phyloP scores from a whole-genome alignment of 2,329 filamentous ascomycete genomes.

The Phoma sp. region DNA sequence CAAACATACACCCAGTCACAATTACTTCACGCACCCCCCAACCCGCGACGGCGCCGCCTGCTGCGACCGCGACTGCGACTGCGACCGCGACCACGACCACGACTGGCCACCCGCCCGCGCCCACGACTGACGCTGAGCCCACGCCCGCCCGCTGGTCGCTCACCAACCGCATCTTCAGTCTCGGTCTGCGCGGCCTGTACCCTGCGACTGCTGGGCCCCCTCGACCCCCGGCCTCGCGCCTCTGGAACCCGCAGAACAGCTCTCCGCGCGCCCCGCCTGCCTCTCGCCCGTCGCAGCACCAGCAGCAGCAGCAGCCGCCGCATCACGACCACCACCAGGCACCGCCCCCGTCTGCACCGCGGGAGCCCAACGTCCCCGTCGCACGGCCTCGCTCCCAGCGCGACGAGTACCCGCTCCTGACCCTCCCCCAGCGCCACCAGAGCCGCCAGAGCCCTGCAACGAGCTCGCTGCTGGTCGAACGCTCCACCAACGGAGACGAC shows the following conservation, averaged over 20 bases:
- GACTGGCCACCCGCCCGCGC: background rate
- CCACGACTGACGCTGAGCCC: no score
- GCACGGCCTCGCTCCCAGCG: conserved; percentile 48
- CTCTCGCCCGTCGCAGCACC: conserved; percentile 32
- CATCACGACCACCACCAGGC: conserved; percentile 19
- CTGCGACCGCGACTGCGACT: conserved; percentile 19
- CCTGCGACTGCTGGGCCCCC: conserved; percentile 25
- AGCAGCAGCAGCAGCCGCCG: conserved; percentile 32
- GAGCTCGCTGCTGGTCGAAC: conserved; percentile 47
- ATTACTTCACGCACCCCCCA: conserved; percentile 38
- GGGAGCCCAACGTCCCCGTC: conserved; percentile 55
- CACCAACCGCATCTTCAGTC: conserved; percentile 52
- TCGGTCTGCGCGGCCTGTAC: conserved; percentile 41
- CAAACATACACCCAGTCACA: conserved; percentile 29
- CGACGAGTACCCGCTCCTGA: conserved; percentile 64
- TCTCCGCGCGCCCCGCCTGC: conserved; percentile 58
- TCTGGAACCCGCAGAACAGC: conserved; percentile 69
- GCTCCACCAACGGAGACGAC: conserved; percentile 52
- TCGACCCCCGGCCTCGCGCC: conserved; percentile 57
- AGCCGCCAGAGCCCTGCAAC: conserved; percentile 55
- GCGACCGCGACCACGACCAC: background rate
- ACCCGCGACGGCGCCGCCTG: conserved; percentile 29
- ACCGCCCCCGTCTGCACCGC: conserved; percentile 16
- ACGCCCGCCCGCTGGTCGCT: conserved; percentile 50
- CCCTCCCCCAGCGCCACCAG: conserved; percentile 63